Evolutionary conservation across 352 stramenopile genomes (phyloP).

Genomic region (Phytopythium vexans): DNA sequence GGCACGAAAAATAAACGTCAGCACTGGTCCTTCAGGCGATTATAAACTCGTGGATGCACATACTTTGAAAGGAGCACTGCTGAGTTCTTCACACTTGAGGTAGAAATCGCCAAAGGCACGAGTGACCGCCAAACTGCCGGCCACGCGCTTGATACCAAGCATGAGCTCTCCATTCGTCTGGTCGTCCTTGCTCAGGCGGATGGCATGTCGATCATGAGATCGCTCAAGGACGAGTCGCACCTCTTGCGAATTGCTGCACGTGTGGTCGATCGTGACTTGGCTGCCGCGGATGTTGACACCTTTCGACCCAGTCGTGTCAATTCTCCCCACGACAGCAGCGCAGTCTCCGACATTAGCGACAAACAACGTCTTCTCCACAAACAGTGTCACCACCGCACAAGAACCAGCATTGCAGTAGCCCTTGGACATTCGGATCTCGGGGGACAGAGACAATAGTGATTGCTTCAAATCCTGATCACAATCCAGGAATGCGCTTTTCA

Average conservation of each 20-base stretch:
- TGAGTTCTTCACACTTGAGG: slow-evolving; percentile 91
- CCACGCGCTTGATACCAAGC: slow-evolving; percentile 88
- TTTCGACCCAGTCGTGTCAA: slow-evolving; percentile 22
- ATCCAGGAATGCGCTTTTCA: slow-evolving; percentile 40
- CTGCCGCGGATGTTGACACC: slow-evolving; percentile 9
- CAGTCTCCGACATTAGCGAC: slow-evolving; percentile 92
- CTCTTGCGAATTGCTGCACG: slow-evolving; percentile 54
- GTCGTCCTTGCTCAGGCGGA: slow-evolving; percentile 92
- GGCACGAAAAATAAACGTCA: slow-evolving; percentile 2
- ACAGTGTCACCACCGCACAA: slow-evolving; percentile 58
- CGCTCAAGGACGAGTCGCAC: slow-evolving; percentile 52
- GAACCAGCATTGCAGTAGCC: slow-evolving; percentile 71
- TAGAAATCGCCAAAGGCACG: slow-evolving; percentile 93
- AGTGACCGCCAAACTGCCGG: slow-evolving; percentile 89
- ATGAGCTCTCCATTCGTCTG: slow-evolving; percentile 50
- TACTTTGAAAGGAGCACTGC: slow-evolving; percentile 89
- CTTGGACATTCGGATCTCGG: slow-evolving; percentile 44
- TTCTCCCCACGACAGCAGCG: slow-evolving; percentile 79
- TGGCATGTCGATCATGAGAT: slow-evolving; percentile 70
- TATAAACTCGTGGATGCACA: not conserved
- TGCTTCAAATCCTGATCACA: slow-evolving; percentile 62
- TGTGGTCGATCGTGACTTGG: slow-evolving; percentile 58
- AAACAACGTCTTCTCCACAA: slow-evolving; percentile 68
- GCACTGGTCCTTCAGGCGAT: not conserved
- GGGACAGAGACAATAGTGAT: slow-evolving; percentile 39